Conservation (phyloP, 148 eudicot genomes). For the Polygonum aviculare region DNA sequence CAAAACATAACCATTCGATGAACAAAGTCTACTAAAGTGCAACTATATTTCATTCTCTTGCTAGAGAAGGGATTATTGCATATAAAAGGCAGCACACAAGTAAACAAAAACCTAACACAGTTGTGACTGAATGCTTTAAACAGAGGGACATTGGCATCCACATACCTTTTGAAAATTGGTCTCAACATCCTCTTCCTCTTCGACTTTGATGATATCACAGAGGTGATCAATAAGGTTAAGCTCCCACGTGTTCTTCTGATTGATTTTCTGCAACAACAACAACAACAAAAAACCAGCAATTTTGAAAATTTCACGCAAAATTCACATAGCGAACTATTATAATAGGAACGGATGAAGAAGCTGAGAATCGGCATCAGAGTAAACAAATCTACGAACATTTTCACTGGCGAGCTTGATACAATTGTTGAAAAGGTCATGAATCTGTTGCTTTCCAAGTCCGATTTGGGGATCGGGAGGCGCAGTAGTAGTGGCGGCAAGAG, state of each 20-base stretch:
- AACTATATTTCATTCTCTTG: neutral
- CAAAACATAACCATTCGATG: neutral
- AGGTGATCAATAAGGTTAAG: constrained; percentile 86
- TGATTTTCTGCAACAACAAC: constrained; percentile 62
- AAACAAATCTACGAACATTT: constrained; percentile 37
- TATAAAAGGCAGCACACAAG: neutral
- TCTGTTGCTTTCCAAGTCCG: constrained; percentile 60
- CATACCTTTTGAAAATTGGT: constrained; percentile 90
- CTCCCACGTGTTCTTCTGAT: constrained; percentile 98
- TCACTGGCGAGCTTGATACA: constrained; percentile 95
- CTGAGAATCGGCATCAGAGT: neutral
- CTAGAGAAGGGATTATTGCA: neutral
- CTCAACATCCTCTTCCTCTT: constrained; percentile 60
- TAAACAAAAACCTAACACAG: neutral
- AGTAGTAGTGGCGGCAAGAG: constrained; percentile 21
- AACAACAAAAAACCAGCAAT: neutral
- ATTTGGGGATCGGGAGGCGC: constrained; percentile 25
- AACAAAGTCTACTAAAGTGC: neutral
- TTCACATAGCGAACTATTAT: neutral
- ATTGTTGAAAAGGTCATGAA: constrained; percentile 66
- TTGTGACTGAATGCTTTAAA: neutral
- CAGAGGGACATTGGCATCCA: neutral
- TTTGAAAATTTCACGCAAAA: neutral
- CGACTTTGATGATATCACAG: constrained; percentile 73
- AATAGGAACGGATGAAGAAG: neutral